Evolutionary conservation across 805 yeast species (phyloP).

Genomic region (Hanseniaspora opuntiae): DNA sequence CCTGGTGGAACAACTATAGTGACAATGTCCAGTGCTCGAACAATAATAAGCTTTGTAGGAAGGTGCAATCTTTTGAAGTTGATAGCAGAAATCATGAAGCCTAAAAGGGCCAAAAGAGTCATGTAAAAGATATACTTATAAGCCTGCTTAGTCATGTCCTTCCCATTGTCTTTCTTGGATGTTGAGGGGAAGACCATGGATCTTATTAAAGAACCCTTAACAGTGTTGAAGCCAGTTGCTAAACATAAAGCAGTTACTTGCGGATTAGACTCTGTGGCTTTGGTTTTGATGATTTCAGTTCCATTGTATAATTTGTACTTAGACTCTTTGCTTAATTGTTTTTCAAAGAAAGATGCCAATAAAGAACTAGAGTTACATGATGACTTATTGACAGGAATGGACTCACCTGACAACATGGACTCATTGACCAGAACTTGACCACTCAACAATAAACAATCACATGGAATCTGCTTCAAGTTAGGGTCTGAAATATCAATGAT

Average conservation of each 20-base stretch:
- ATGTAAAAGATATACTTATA: constrained; percentile 92
- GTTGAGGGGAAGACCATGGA: constrained; percentile 97
- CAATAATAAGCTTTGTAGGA: constrained; percentile 51
- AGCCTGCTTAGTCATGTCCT: constrained; percentile 75
- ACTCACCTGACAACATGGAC: constrained; percentile 95
- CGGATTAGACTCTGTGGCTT: constrained; percentile 40
- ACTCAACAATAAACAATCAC: constrained; percentile 72
- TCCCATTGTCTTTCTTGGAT: constrained; percentile 37
- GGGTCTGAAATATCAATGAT: constrained; percentile 86
- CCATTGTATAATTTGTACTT: constrained; percentile 76
- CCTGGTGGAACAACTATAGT: constrained; percentile 99
- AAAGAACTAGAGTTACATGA: constrained; percentile 43
- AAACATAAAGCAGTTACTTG: constrained; percentile 73
- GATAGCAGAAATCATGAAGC: constrained; percentile 70
- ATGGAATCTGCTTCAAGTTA: constrained; percentile 57
- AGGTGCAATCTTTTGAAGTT: constrained; percentile 71
- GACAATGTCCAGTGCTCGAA: constrained; percentile 83
- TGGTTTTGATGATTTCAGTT: constrained; percentile 73
- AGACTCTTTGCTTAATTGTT: constrained; percentile 24
- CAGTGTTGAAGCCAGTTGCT: constrained; percentile 85
- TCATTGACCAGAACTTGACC: constrained; percentile 97
- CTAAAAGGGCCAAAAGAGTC: constrained; percentile 71
- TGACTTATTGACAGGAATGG: constrained; percentile 83
- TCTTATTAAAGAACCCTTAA: constrained; percentile 84
- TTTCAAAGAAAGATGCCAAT: constrained; percentile 22